Conservation (phyloP, 441 rosid species). For the California macrophylla region DNA sequence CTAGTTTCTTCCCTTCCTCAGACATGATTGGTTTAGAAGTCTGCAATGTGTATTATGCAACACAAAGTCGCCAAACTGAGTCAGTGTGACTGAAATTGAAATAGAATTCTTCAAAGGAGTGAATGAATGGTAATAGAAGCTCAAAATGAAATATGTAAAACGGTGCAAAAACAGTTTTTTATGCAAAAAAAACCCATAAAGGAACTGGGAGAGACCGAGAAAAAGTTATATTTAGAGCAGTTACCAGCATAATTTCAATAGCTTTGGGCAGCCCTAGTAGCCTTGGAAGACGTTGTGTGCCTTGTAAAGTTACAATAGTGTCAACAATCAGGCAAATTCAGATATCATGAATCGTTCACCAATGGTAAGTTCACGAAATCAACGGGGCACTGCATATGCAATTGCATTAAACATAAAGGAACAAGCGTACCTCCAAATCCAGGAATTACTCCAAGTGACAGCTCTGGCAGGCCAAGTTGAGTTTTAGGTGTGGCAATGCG, state of each 20-base stretch:
- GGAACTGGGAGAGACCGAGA: background rate
- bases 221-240: slow-evolving; percentile 1
- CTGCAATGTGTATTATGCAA: slow-evolving; percentile 27
- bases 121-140: background rate
- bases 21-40: slow-evolving; percentile 66
- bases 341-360: slow-evolving; percentile 7
- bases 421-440: slow-evolving; percentile 70
- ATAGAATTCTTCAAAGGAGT: background rate
- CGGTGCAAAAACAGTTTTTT: background rate
- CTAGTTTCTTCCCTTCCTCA: slow-evolving; percentile 81
- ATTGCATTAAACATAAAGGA: slow-evolving; percentile 7
- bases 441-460: slow-evolving; percentile 82
- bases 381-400: background rate
- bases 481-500: slow-evolving; percentile 69
- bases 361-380: background rate
- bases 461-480: slow-evolving; percentile 85
- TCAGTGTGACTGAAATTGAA: background rate
- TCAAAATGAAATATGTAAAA: slow-evolving; percentile 3
- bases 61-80: background rate
- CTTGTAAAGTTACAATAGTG: slow-evolving; percentile 31
- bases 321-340: slow-evolving; percentile 8
- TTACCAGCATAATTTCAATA: slow-evolving; percentile 80
- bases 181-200: background rate
- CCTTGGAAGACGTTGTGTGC: slow-evolving; percentile 96
- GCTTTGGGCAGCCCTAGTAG: slow-evolving; percentile 80